phyloP scores from a whole-genome alignment of 2,329 filamentous ascomycete species.

The Xylaria sp. region DNA sequence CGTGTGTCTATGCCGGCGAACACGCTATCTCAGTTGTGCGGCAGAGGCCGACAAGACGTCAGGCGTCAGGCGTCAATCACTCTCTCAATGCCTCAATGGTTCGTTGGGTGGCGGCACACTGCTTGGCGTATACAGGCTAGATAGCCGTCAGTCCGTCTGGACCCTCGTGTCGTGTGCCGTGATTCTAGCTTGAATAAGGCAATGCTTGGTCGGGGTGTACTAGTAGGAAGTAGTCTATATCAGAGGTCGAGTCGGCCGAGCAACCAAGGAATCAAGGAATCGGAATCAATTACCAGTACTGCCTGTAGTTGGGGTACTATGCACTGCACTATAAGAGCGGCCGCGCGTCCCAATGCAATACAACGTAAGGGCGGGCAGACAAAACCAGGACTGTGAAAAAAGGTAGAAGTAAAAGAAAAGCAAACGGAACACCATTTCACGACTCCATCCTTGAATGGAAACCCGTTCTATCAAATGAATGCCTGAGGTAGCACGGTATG shows the following conservation, averaged over 20 bases:
- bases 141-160: not conserved
- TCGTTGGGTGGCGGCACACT: not conserved
- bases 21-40: not conserved
- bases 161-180: not conserved
- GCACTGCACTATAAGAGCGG: not conserved
- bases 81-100: not conserved
- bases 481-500: not conserved
- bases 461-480: not conserved
- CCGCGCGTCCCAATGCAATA: not conserved
- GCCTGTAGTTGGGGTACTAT: not conserved
- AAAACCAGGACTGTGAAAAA: too few relatives aligned
- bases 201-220: not conserved
- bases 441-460: too few relatives aligned
- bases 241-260: conserved; percentile 29
- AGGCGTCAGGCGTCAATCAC: not conserved
- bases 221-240: too few relatives aligned
- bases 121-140: too few relatives aligned
- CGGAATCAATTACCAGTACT: too few relatives aligned
- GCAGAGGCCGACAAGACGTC: not conserved
- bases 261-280: conserved; percentile 19
- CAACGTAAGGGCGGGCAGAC: not conserved
- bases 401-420: not conserved
- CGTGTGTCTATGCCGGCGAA: not conserved
- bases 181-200: not conserved
- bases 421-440: not conserved